Conservation (phyloP, 495 filamentous ascomycete species). For the Aspergillus campestris region DNA sequence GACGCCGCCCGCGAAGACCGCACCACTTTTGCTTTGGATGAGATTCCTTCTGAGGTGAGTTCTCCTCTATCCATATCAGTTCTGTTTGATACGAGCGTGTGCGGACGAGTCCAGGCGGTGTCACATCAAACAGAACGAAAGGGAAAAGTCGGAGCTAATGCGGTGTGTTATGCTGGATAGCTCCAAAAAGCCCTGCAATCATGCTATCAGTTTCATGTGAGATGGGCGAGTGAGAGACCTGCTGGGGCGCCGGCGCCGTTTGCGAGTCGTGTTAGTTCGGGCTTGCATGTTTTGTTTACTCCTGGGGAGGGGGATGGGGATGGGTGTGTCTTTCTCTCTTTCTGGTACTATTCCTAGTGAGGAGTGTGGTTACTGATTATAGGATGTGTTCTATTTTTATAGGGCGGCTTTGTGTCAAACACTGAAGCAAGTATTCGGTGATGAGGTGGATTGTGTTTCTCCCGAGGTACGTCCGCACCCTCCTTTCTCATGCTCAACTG, state of each 20-base stretch:
- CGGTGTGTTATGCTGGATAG: conserved; percentile 18
- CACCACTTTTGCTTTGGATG: conserved; percentile 60
- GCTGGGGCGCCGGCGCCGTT: conserved; percentile 61
- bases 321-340: conserved; percentile 25
- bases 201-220: conserved; percentile 67
- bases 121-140: too few relatives aligned
- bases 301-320: conserved; percentile 36
- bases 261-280: conserved; percentile 63
- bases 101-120: too few relatives aligned
- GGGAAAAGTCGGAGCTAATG: too few relatives aligned
- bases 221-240: conserved; percentile 56
- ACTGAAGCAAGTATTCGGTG: conserved; percentile 54
- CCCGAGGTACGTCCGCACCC: conserved; percentile 32
- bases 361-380: conserved; percentile 8
- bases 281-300: conserved; percentile 76
- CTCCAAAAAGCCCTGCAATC: conserved; percentile 54
- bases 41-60: conserved; percentile 62
- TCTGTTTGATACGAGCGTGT: neutral
- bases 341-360: neutral
- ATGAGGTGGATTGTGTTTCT: conserved; percentile 42
- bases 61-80: neutral
- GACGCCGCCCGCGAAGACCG: conserved; percentile 72
- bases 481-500: conserved; percentile 1
- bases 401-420: conserved; percentile 53
- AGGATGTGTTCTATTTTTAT: neutral